Conservation (phyloP, 2,329 filamentous ascomycete species). For the Blumeriella jaapii region DNA sequence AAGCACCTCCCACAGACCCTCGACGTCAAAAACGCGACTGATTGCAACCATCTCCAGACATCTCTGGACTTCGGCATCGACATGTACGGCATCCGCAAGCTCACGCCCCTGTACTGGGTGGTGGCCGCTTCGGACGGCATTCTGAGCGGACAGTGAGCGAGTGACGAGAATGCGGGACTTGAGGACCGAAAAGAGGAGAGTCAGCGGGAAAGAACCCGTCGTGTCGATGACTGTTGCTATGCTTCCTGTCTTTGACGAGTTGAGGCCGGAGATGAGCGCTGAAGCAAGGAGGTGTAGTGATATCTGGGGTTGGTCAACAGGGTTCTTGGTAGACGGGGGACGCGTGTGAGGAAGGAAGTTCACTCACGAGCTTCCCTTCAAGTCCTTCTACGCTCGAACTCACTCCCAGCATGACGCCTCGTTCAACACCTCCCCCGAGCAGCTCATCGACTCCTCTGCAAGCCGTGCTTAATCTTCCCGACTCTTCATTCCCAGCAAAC, state of each 20-base stretch:
- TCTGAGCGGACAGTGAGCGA: slow-evolving; percentile 1
- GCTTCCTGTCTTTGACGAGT: slow-evolving; percentile 3
- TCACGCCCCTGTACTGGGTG: background rate
- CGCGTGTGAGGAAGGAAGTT: background rate
- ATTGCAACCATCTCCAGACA: slow-evolving; percentile 40
- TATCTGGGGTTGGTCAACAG: slow-evolving; percentile 14
- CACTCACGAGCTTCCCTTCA: slow-evolving; percentile 23
- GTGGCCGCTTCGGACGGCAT: slow-evolving; percentile 4
- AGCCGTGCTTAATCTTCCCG: slow-evolving; percentile 17
- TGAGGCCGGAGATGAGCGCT: slow-evolving; percentile 13
- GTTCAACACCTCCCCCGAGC: slow-evolving; percentile 16
- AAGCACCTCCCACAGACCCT: slow-evolving; percentile 46
- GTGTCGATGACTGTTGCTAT: slow-evolving; percentile 24
- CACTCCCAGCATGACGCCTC: slow-evolving; percentile 20
- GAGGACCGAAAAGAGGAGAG: slow-evolving; percentile 21
- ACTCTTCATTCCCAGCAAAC: slow-evolving; percentile 7
- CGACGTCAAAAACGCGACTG: slow-evolving; percentile 45
- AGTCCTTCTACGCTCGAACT: slow-evolving; percentile 21
- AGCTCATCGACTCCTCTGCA: slow-evolving; percentile 21
- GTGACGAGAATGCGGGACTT: slow-evolving; percentile 12
- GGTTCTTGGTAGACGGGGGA: too few species aligned
- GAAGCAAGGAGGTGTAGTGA: slow-evolving; percentile 22
- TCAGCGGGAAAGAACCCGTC: slow-evolving; percentile 22
- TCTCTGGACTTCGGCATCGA: slow-evolving; percentile 14
- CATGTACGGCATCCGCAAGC: background rate